These are phyloP conservation scores for Plectranthus barbatus DNA, from an alignment of 257 asterid species.

Conservation along the genomic window DNA sequence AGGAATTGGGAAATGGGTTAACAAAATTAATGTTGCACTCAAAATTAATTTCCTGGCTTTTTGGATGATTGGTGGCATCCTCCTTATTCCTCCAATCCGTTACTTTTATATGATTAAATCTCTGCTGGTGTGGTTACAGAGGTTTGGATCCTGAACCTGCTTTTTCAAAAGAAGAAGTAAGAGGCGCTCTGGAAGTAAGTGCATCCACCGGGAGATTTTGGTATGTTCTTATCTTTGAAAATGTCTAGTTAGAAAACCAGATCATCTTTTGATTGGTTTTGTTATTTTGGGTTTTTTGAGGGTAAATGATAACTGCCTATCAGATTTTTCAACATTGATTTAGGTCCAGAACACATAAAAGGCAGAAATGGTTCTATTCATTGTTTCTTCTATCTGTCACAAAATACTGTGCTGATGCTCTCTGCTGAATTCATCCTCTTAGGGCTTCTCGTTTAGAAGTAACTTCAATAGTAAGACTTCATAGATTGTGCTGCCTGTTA, in stretches of 20 bases:
- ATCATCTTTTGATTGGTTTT: background rate
- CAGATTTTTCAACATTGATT: background rate
- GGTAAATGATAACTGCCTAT: background rate
- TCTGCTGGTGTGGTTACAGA: conserved; percentile 21
- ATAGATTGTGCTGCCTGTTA: too few relatives aligned
- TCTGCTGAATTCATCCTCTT: background rate
- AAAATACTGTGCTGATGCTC: background rate
- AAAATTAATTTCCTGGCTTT: background rate
- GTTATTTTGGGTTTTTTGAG: background rate
- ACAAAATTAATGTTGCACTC: background rate
- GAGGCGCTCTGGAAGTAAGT: conserved; percentile 45
- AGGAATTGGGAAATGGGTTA: too few relatives aligned
- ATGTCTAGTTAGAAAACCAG: background rate
- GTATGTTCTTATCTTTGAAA: conserved; percentile 26
- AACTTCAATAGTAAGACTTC: background rate
- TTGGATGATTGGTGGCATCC: background rate
- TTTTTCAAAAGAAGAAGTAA: conserved; percentile 44
- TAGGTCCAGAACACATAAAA: background rate
- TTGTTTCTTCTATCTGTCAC: background rate
- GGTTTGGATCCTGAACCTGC: conserved; percentile 22
- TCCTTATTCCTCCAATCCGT: background rate
- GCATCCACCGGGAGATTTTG: conserved; percentile 80
- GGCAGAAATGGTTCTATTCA: too few relatives aligned
- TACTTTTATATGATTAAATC: background rate
- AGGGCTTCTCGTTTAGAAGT: background rate